Evolutionary conservation across 2,329 filamentous ascomycete genomes (phyloP).

Genomic region (Apiospora phragmitis): DNA sequence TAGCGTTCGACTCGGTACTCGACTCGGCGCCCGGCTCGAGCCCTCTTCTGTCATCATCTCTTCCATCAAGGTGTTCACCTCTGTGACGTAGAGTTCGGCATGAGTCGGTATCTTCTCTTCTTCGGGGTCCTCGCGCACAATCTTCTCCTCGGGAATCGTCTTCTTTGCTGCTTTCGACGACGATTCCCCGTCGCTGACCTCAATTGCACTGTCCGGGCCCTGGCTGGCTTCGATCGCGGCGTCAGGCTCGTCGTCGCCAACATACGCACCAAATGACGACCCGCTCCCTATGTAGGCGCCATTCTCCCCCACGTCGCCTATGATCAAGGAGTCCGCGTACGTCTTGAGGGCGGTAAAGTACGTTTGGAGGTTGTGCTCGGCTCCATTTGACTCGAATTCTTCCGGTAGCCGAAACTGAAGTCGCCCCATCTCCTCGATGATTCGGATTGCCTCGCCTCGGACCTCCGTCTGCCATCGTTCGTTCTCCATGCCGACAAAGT

Average conservation of each 20-base stretch:
- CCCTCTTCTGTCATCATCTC: slow-evolving; percentile 15
- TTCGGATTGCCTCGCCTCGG: slow-evolving; percentile 32
- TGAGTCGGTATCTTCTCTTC: slow-evolving; percentile 3
- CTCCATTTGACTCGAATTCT: slow-evolving; percentile 64
- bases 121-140: not conserved
- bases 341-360: slow-evolving; percentile 70
- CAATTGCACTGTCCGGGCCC: slow-evolving; percentile 42
- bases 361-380: slow-evolving; percentile 67
- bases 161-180: slow-evolving; percentile 17
- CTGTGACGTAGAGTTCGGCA: slow-evolving; percentile 24
- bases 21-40: slow-evolving; percentile 31
- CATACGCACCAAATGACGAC: slow-evolving; percentile 26
- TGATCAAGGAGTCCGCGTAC: slow-evolving; percentile 46
- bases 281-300: slow-evolving; percentile 29
- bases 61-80: slow-evolving; percentile 30
- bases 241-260: slow-evolving; percentile 37
- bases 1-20: slow-evolving; percentile 16
- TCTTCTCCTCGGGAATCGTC: not conserved
- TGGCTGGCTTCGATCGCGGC: slow-evolving; percentile 39
- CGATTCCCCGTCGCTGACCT: slow-evolving; percentile 32
- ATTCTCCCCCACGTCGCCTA: slow-evolving; percentile 9
- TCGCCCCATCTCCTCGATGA: slow-evolving; percentile 36
- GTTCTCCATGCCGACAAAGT: slow-evolving; percentile 9
- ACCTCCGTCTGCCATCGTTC: slow-evolving; percentile 22
- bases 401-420: slow-evolving; percentile 32